Conservation (phyloP, 2,329 filamentous ascomycete species). For the Leptographium lundbergii region DNA sequence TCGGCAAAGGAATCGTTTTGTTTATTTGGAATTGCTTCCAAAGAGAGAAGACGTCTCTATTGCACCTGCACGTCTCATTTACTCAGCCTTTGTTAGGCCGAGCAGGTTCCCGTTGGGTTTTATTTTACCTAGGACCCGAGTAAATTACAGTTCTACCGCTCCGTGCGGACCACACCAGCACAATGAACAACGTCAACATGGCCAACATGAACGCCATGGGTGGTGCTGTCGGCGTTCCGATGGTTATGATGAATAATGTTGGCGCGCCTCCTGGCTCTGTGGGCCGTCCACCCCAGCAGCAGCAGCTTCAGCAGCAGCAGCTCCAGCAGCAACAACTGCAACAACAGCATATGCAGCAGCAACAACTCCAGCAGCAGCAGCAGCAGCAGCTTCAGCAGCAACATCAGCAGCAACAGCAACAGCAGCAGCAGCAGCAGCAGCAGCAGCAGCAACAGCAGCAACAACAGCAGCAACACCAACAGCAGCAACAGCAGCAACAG, state of each 20-base stretch:
- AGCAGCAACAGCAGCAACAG: constrained; percentile 18
- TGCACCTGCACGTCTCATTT: background rate
- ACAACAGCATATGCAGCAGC: constrained; percentile 1
- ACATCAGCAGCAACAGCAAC: constrained; percentile 5
- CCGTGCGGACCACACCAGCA: constrained; percentile 2
- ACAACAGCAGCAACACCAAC: constrained; percentile 3
- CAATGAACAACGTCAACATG: constrained; percentile 56
- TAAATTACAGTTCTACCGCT: background rate
- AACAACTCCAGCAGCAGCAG: constrained; percentile 10
- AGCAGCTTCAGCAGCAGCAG: constrained; percentile 7
- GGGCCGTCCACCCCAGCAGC: constrained; percentile 11
- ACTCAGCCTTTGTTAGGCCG: background rate
- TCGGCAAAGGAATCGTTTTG: background rate
- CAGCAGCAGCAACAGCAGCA: constrained; percentile 6
- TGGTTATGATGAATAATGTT: constrained; percentile 57
- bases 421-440: constrained; percentile 3
- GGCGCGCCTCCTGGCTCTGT: constrained; percentile 21
- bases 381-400: constrained; percentile 19
- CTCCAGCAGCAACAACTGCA: background rate
- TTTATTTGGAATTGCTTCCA: background rate
- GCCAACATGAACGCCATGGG: constrained; percentile 58
- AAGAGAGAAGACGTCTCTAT: background rate
- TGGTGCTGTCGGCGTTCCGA: constrained; percentile 49
- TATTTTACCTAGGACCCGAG: background rate
- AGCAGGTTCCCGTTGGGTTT: background rate